Base-by-base conservation (phyloP, 2,329 filamentous ascomycete species). In the Penicillium sp. region DNA sequence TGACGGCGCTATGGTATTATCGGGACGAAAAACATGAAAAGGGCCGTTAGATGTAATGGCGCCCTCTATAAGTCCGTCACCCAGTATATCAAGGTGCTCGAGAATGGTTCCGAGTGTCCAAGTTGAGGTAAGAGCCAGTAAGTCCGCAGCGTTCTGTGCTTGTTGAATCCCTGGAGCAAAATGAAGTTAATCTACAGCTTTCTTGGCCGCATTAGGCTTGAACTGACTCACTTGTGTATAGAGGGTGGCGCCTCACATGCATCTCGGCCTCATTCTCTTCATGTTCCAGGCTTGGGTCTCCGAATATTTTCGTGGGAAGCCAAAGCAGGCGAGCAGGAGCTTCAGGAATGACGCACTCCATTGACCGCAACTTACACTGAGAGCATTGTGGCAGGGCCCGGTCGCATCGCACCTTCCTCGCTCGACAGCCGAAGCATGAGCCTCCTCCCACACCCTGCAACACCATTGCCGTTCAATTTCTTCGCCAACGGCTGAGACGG, bases 401-500 rank as follows among this genome's bases (percentile, higher is more conserved):
- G 30, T 64, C 58, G n/a, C 62, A 61, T 31, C 58, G 54, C 29
- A 64, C 58, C 31, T 64, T 64, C 13, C 58, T 41, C 15, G 62
- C n/a, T 3, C 50, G 62, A 23, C 62, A 61, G 45, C 15, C 23
- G n/a, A 58, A 48, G 26, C 54, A 64, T 8, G 62, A 57, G 5
- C 19, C 17, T 19, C 58, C 49, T 51, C 48, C 44, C 26, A 44
- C 31, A 52, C 30, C 19, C n/a, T 13, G 53, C 7, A 44, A 21
- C 2, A 46, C 45, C 15, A 49, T 51, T 13, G 17, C 31, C n/a
- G 26, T 23, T 17, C 13, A 7, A 31, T 15, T 21, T 35, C 29
- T 6, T 13, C 23, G 17, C 11, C 13, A 29, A 56, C 9, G 8
- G 23, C 15, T 31, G 21, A 13, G 29, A 13, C 53, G 31, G 50